A percentile compares a stretch with the other conserved stretches of the same genome.
These are phyloP conservation scores for Aureobasidium leucospermi DNA, from an alignment of 2,329 filamentous ascomycete species.

Conservation along the genomic window DNA sequence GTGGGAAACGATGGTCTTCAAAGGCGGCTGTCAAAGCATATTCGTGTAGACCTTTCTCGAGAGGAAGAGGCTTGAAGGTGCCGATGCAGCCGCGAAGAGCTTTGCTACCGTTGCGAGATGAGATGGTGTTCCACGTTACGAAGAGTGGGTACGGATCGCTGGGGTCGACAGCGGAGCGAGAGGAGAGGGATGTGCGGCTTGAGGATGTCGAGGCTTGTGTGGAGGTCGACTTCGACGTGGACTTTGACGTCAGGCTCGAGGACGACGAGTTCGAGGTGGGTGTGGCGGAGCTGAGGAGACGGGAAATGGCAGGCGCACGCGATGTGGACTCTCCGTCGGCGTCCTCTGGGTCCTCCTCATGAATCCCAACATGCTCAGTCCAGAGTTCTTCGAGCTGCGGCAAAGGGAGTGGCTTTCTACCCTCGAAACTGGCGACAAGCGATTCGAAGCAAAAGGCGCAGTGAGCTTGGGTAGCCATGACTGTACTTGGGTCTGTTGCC, in stretches of 20 bases:
- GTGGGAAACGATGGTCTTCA: slow-evolving; percentile 55
- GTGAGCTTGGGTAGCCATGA: slow-evolving; percentile 78
- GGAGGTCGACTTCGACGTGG: slow-evolving; percentile 7
- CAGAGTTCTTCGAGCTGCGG: slow-evolving; percentile 63
- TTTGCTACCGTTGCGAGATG: slow-evolving; percentile 46
- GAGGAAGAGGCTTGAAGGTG: slow-evolving; percentile 73
- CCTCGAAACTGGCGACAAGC: slow-evolving; percentile 67
- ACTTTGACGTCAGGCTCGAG: slow-evolving; percentile 24
- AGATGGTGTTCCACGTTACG: slow-evolving; percentile 84
- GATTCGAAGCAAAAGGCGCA: slow-evolving; percentile 92
- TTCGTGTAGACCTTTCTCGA: slow-evolving; percentile 64
- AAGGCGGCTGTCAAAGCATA: slow-evolving; percentile 79
- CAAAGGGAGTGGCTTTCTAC: slow-evolving; percentile 60
- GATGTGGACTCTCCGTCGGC: slow-evolving; percentile 16
- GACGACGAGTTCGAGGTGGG: slow-evolving; percentile 23
- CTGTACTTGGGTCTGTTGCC: not conserved
- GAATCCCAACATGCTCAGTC: slow-evolving; percentile 37
- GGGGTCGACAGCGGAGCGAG: slow-evolving; percentile 22
- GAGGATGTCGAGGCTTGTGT: slow-evolving; percentile 40
- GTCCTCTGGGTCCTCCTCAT: slow-evolving; percentile 22
- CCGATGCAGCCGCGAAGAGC: slow-evolving; percentile 89
- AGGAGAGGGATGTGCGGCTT: slow-evolving; percentile 39
- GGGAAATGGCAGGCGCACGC: slow-evolving; percentile 38
- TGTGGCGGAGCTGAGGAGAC: slow-evolving; percentile 28
- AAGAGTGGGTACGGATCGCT: slow-evolving; percentile 62